Evolutionary conservation across 345 rosid genomes (phyloP).

Genomic region (Ceriops decandra): DNA sequence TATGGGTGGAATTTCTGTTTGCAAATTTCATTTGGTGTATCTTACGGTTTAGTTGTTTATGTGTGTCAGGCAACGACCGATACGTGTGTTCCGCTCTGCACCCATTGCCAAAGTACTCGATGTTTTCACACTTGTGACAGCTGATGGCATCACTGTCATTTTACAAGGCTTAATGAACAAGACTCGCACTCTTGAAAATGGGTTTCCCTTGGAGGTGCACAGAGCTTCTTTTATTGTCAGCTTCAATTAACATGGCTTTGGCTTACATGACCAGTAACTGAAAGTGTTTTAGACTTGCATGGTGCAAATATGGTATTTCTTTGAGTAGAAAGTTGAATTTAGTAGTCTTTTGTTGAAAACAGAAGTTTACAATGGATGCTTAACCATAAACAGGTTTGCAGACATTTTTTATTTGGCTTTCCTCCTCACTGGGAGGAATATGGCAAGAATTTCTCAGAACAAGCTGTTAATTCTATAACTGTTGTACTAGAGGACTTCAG

Average conservation of each 20-base stretch:
- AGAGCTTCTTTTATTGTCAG: not conserved
- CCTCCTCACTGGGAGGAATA: constrained; percentile 66
- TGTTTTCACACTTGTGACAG: constrained; percentile 60
- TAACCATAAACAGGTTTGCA: constrained; percentile 42
- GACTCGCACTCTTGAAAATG: constrained; percentile 40
- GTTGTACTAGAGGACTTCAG: constrained; percentile 6
- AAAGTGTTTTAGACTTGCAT: no score
- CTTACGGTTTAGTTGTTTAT: not conserved
- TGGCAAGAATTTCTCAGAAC: constrained; percentile 30
- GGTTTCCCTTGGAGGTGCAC: constrained; percentile 61
- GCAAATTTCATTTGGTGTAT: not conserved
- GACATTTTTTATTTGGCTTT: constrained; percentile 68
- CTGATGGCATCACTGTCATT: constrained; percentile 54
- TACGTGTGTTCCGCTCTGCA: constrained; percentile 65
- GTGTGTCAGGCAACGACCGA: constrained; percentile 34
- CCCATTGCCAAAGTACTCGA: constrained; percentile 58
- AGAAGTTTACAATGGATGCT: constrained; percentile 4
- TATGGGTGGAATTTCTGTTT: not conserved
- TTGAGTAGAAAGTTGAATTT: no score
- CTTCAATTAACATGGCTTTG: not conserved
- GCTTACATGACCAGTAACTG: no score
- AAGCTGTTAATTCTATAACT: constrained; percentile 13
- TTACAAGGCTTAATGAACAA: constrained; percentile 57
- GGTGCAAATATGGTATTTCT: no score
- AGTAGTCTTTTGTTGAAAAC: not conserved